These are phyloP conservation scores for Artemisia argyi DNA, from an alignment of 129 eudicot genomes.

Conservation along the genomic window DNA sequence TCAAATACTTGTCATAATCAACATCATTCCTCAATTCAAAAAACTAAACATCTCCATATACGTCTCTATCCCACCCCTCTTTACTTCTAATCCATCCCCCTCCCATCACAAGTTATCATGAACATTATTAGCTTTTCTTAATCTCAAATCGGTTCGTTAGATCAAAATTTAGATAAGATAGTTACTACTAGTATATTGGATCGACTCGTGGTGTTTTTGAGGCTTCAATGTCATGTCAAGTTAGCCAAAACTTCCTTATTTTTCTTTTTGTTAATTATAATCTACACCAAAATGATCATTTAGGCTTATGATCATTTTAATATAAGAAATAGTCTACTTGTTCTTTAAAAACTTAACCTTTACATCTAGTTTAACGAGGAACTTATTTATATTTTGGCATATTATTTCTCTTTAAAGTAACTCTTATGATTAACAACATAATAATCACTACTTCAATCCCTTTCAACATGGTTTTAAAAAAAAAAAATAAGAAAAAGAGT, in stretches of 20 bases:
- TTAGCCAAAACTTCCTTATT: constrained; percentile 4
- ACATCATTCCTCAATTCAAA: constrained; percentile 8
- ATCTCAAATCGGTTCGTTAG: not conserved
- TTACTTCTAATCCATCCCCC: constrained; percentile 39
- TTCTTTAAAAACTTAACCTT: constrained; percentile 4
- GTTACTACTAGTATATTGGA: not conserved
- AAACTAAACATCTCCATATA: not conserved
- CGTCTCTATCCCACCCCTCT: constrained; percentile 6
- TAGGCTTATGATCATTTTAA: not conserved
- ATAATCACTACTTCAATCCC: constrained; percentile 1
- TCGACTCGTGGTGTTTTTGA: not conserved
- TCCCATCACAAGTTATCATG: constrained; percentile 16
- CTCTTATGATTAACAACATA: not conserved
- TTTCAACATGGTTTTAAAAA: constrained; percentile 48
- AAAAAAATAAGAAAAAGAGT: constrained; percentile 57
- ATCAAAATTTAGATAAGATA: not conserved
- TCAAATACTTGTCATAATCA: constrained; percentile 15
- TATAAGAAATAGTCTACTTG: not conserved
- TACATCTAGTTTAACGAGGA: not conserved
- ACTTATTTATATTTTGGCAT: not conserved
- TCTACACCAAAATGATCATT: not conserved
- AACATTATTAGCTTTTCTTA: not conserved
- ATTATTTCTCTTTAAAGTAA: not conserved
- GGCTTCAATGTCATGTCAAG: not conserved
- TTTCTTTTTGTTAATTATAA: not conserved